Percentiles rank a stretch among this genome's conserved stretches.
These are phyloP conservation scores for Colletotrichum sp. DNA, from an alignment of 2,329 filamentous ascomycete species.

Conservation along the genomic window DNA sequence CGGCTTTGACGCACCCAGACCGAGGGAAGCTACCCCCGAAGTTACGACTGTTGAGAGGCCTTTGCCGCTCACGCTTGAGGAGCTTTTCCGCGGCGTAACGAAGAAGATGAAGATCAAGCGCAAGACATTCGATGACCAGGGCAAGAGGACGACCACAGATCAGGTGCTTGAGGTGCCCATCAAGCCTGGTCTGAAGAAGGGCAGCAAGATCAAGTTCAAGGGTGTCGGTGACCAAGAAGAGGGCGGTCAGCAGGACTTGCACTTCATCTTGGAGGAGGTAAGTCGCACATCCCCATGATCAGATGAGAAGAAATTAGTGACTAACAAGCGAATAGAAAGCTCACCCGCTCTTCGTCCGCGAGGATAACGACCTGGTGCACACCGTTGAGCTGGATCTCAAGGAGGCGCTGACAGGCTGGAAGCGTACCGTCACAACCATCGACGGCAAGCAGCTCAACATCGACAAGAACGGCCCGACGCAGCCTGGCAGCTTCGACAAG, in stretches of 20 bases:
- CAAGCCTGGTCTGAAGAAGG: slow-evolving; percentile 93
- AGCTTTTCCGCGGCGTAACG: slow-evolving; percentile 82
- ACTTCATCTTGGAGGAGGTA: slow-evolving; percentile 95
- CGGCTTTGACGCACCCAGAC: slow-evolving; percentile 29
- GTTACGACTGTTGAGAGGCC: slow-evolving; percentile 90
- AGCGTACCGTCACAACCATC: slow-evolving; percentile 88
- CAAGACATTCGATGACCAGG: slow-evolving; percentile 87
- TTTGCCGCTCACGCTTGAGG: slow-evolving; percentile 82
- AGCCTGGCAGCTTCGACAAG: slow-evolving; percentile 79
- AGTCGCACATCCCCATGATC: slow-evolving; percentile 32
- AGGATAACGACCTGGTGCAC: slow-evolving; percentile 85
- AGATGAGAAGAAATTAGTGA: neutral
- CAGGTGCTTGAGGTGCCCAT: slow-evolving; percentile 94
- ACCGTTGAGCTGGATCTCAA: slow-evolving; percentile 85
- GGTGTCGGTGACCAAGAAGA: slow-evolving; percentile 98
- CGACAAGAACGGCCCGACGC: slow-evolving; percentile 82
- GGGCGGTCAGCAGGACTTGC: slow-evolving; percentile 91
- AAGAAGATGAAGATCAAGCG: slow-evolving; percentile 99
- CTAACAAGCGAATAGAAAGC: slow-evolving; percentile 72
- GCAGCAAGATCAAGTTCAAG: slow-evolving; percentile 97
- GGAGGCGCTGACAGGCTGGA: slow-evolving; percentile 94
- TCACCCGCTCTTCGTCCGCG: slow-evolving; percentile 82
- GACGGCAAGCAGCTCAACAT: slow-evolving; percentile 86
- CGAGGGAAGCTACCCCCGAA: slow-evolving; percentile 72
- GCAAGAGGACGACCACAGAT: slow-evolving; percentile 86